Evolutionary conservation across 805 yeast genomes (phyloP), one percentile per base, ranked within the genome.

Genomic region (Zygosaccharomyces bisporus): DNA sequence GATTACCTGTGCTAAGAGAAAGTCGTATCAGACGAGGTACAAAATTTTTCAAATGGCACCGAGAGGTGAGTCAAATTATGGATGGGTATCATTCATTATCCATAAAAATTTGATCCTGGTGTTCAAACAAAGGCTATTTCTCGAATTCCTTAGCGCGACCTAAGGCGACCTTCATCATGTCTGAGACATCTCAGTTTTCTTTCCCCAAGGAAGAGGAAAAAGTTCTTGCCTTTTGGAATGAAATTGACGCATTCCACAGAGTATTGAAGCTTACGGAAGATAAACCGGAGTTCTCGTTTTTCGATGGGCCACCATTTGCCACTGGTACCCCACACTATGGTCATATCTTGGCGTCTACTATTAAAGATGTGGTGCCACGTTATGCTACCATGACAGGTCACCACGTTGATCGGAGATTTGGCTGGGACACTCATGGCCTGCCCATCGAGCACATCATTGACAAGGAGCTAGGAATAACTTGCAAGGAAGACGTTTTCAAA

Each of bases 311-410:
- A 6, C 99, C 99, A 56, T 93, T 93, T 69, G 99, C 99, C 46
- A 93, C 99, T 1, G 99, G 99, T 61, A 87, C 97, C 29, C 99
- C 99, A 34, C 99, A 93, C 67, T 95, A 93, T 66, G 99, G 99
- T 52, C 99, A 93, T 64, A 84, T 93, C 61, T 73, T 93, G 67
- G 95, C 98, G 2, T 93, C 98, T 31, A 93, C 99, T 46, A 87
- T 90, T 60, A 93, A 91, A 69, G 99, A 93, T 71, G 87, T 93
- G 54, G 91, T 93, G 44, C 99, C 99, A 45, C 80, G 99, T 64
- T 93, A 88, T 63, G 98, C 98, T 48, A 86, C 95, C 52, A 91
- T 93, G 99, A 91, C 86, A 57, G 99, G 99, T 16, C 83, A 80
- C 68, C 87, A 84, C 58, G 99, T 93, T 34, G 96, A 87, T 70